A percentile compares a stretch with the other conserved stretches of the same genome.
Conservation (phyloP, 805 yeast species). For the Ogataea allantospora region DNA sequence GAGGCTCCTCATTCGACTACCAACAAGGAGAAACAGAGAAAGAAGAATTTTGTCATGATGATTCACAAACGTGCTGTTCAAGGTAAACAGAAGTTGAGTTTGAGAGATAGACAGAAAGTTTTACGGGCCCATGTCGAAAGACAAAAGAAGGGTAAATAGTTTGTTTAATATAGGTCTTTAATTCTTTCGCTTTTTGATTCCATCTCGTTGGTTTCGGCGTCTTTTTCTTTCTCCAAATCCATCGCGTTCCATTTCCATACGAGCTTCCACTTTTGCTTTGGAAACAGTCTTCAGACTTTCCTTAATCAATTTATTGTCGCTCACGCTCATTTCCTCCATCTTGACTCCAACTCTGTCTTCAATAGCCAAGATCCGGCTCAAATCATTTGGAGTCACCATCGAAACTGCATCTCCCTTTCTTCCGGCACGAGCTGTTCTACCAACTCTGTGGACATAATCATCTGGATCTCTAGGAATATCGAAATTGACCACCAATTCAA, state of each 20-base stretch:
- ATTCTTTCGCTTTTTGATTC: constrained; percentile 7
- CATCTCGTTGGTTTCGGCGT: constrained; percentile 20
- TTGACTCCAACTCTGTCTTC: constrained; percentile 81
- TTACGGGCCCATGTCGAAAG: constrained; percentile 82
- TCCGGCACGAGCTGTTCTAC: constrained; percentile 98
- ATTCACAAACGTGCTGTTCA: constrained; percentile 92
- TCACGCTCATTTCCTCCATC: constrained; percentile 69
- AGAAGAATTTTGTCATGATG: constrained; percentile 99
- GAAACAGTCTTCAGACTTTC: constrained; percentile 67
- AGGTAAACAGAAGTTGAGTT: constrained; percentile 87
- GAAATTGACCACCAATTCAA: constrained; percentile 72
- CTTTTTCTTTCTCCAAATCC: constrained; percentile 67
- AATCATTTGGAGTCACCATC: constrained; percentile 82
- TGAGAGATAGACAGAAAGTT: constrained; percentile 86
- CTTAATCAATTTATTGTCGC: constrained; percentile 75
- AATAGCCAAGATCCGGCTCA: constrained; percentile 75
- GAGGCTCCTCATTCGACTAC: constrained; percentile 85
- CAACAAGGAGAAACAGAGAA: constrained; percentile 91
- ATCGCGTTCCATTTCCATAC: constrained; percentile 91
- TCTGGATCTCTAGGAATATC: constrained; percentile 84
- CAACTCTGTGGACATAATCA: constrained; percentile 84
- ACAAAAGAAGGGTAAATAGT: constrained; percentile 74
- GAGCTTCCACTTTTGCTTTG: constrained; percentile 83
- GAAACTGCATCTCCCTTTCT: constrained; percentile 80
- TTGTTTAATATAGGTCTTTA: constrained; percentile 1